Conservation (phyloP, 2,329 filamentous ascomycete genomes). For the Cercospora berteroae region DNA sequence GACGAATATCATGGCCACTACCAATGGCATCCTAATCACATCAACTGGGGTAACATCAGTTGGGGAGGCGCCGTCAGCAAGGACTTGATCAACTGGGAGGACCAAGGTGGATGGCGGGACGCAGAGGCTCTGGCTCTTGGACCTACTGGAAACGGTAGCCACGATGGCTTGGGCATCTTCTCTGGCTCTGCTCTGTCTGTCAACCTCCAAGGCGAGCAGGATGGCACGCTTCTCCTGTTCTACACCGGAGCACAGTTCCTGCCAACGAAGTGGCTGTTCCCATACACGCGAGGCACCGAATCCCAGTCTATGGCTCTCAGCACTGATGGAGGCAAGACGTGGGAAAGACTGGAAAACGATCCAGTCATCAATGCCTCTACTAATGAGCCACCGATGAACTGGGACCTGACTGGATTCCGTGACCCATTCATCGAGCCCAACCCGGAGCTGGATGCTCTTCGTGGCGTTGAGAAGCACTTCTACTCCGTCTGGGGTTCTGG, state of each 20-base stretch:
- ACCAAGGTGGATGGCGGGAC: slow-evolving; percentile 49
- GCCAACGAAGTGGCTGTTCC: slow-evolving; percentile 47
- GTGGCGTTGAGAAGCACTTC: slow-evolving; percentile 45
- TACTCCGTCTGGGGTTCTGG: slow-evolving; percentile 49
- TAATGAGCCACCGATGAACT: slow-evolving; percentile 41
- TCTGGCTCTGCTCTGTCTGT: slow-evolving; percentile 52
- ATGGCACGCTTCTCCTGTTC: slow-evolving; percentile 48
- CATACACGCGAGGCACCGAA: slow-evolving; percentile 47
- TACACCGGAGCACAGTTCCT: slow-evolving; percentile 50
- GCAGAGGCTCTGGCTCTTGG: slow-evolving; percentile 42
- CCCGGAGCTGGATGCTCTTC: slow-evolving; percentile 45
- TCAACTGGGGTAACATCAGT: slow-evolving; percentile 50
- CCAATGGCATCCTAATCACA: slow-evolving; percentile 52
- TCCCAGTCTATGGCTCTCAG: slow-evolving; percentile 48
- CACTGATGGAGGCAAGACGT: slow-evolving; percentile 48
- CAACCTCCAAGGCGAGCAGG: slow-evolving; percentile 47
- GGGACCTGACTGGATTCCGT: slow-evolving; percentile 47
- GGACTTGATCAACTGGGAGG: slow-evolving; percentile 46
- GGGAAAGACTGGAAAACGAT: slow-evolving; percentile 48
- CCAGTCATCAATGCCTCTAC: slow-evolving; percentile 44
- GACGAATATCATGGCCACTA: slow-evolving; percentile 55
- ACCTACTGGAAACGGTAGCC: slow-evolving; percentile 44
- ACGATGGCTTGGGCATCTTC: slow-evolving; percentile 55
- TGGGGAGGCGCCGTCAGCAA: slow-evolving; percentile 55
- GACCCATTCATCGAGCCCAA: slow-evolving; percentile 39